Evolutionary conservation across 208 protist species (phyloP), one percentile per base, ranked within the genome.

Genomic region (Leishmania braziliensis): DNA sequence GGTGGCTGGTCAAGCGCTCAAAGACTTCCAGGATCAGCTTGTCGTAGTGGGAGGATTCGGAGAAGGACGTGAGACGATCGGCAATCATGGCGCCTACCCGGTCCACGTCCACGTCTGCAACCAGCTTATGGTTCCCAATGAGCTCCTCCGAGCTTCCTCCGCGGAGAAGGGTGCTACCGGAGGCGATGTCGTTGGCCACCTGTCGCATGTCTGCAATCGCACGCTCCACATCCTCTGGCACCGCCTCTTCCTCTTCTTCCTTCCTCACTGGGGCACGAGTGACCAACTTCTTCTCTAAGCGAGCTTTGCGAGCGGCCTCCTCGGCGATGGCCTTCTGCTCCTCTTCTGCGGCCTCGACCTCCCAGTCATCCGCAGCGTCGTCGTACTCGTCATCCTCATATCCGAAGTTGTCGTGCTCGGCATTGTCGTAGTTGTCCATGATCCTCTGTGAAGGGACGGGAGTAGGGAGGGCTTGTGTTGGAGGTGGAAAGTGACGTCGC

Each of bases 351-450:
- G 87, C 89, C 84, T 97, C 93, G 23, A 84, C 84, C 83, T 97
- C 92, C 93, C 93, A 97, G 73, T 97, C 93, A 80, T 97, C 93
- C 65, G 88, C 90, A 65, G 88, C 91, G 84, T 97, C 95, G 70
- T 95, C 88, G 82, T 89, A 94, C 77, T 94, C 89, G 60, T 90
- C 88, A 62, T 79, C 39, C 63, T 91, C 84, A 54, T 93, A 82
- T 9, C 39, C 56, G 39, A 86, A 77, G 80, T 90, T 80, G 58
- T 91, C 83, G 73, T 87, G 80, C 48, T 89, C 81, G 46, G 75
- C 75, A 70, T 90, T 58, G 63, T 92, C 89, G 83, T 90, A 79
- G 78, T 77, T 29, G 68, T 73, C 68, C 68, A 73, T 73, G 20
- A 54, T 53, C 43, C 68, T 73, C 3, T 51, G 39, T n/a, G 51